phyloP scores from a whole-genome alignment of 352 stramenopile species.

The Pythium aristosporum region DNA sequence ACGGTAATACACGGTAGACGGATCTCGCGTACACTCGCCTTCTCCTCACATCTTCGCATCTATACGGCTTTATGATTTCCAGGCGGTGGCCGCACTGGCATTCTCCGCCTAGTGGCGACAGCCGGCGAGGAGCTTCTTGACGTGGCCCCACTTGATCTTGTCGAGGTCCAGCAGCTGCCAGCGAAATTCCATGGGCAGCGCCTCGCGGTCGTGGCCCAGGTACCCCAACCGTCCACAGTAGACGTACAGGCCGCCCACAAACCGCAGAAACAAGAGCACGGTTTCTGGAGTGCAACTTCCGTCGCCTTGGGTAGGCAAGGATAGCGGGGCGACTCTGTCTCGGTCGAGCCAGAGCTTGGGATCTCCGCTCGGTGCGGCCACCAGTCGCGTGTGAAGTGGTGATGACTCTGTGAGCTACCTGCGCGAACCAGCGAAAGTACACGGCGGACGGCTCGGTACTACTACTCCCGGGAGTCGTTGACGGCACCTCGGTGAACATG shows the following conservation, averaged over 20 bases:
- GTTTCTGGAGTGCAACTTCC: conserved; percentile 6
- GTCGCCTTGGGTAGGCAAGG: neutral
- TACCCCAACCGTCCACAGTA: conserved; percentile 65
- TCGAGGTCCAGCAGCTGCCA: conserved; percentile 61
- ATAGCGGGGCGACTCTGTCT: conserved; percentile 14
- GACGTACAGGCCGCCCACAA: conserved; percentile 54
- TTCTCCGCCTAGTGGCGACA: too few species aligned
- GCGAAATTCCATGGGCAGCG: conserved; percentile 54
- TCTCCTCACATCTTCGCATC: too few species aligned
- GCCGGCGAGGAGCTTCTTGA: conserved; percentile 30
- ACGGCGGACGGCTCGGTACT: conserved; percentile 21
- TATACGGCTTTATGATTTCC: too few species aligned
- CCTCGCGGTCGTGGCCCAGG: conserved; percentile 32
- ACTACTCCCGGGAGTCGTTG: neutral
- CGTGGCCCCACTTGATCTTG: conserved; percentile 28
- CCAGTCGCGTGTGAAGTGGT: conserved; percentile 33
- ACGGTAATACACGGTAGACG: too few species aligned
- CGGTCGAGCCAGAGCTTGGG: conserved; percentile 25
- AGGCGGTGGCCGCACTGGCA: too few species aligned
- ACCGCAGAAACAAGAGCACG: conserved; percentile 53
- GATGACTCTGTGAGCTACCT: conserved; percentile 31
- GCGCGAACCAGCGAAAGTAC: conserved; percentile 63
- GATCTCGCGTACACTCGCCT: too few species aligned
- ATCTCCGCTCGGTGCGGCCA: conserved; percentile 30
- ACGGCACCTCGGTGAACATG: conserved; percentile 34